Base-by-base conservation (phyloP, 2,329 filamentous ascomycete species). In the Sclerotinia nivalis region DNA sequence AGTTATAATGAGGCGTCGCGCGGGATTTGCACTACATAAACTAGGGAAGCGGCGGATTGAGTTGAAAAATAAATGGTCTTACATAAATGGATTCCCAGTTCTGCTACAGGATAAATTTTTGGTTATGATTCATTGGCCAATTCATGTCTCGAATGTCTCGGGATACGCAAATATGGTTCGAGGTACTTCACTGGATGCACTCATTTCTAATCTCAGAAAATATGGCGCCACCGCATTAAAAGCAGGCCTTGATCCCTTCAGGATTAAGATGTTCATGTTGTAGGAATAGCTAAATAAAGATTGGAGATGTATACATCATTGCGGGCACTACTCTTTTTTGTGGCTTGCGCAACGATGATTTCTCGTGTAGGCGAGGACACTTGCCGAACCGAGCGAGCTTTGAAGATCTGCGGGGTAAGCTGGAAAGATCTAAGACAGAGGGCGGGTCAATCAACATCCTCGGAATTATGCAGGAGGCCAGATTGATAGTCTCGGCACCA, bases 361-460 rank as follows among this genome's bases (percentile, higher is more conserved):
- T 10, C 15, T 31, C 40, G 20, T n/a, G n/a, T n/a, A 3, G 40
- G 40, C 12, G 13, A 22, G 28, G 9, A 31, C 34, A 31, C 18
- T 20, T 34, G 5, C 3, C 54, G 31, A n/a, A 37, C 10, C 5
- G 34, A 37, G 18, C 54, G 31, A 58, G 20, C 13, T 43, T 40
- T 6, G 13, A 43, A 50, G n/a, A 50, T 25, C 49, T 18, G 55
- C 34, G 55, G 31, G 55, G 55, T 40, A 40, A 40, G 28, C 54
- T 56, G 54, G 52, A 55, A 56, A 31, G 43, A 49, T 61, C 59
- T n/a, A 34, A 55, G 55, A 58, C 34, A 40, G 40, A 40, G 22
- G 55, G 34, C 6, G 22, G 55, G n/a, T 15, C 34, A 0, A n/a
- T n/a, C 34, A 10, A 58, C 2, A 15, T 40, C 22, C 22, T 40